phyloP scores from a whole-genome alignment of 768 basidiomycete genomes.

The Podaxis rugospora region DNA sequence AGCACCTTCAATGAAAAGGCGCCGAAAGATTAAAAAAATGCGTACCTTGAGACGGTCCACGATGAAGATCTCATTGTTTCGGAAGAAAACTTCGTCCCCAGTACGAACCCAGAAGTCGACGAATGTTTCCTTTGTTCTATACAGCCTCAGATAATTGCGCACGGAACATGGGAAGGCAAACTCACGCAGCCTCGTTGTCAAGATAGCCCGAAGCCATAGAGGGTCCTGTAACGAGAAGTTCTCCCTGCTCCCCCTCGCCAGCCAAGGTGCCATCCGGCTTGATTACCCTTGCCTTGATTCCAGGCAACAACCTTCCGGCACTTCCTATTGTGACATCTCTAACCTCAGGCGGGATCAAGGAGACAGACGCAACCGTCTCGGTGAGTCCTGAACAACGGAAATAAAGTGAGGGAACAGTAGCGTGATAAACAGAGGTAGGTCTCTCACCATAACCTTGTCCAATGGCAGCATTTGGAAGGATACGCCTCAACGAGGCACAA shows the following conservation, averaged over 20 bases:
- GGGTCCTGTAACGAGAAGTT: conserved; percentile 57
- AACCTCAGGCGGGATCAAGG: conserved; percentile 38
- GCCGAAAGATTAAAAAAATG: not conserved
- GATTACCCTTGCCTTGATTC: conserved; percentile 50
- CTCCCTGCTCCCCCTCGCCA: conserved; percentile 55
- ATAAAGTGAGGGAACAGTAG: not conserved
- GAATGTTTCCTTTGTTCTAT: conserved; percentile 62
- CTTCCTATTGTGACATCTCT: conserved; percentile 48
- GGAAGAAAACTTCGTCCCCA: conserved; percentile 70
- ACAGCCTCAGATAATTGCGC: not conserved
- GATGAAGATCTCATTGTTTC: conserved; percentile 57
- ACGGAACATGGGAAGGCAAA: conserved; percentile 10
- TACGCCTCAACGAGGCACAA: conserved; percentile 34
- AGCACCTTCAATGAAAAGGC: not conserved
- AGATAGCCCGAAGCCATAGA: conserved; percentile 56
- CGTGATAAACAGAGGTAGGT: not conserved
- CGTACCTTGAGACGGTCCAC: conserved; percentile 73
- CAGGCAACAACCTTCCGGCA: conserved; percentile 56
- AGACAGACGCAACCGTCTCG: conserved; percentile 54
- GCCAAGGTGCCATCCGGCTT: conserved; percentile 55
- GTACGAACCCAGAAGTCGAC: conserved; percentile 63
- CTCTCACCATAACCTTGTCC: conserved; percentile 59
- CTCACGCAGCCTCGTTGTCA: conserved; percentile 58
- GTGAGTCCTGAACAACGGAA: conserved; percentile 45
- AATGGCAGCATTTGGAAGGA: conserved; percentile 56